phyloP scores from a whole-genome alignment of 768 basidiomycete species.

The Termitomyces sp. region DNA sequence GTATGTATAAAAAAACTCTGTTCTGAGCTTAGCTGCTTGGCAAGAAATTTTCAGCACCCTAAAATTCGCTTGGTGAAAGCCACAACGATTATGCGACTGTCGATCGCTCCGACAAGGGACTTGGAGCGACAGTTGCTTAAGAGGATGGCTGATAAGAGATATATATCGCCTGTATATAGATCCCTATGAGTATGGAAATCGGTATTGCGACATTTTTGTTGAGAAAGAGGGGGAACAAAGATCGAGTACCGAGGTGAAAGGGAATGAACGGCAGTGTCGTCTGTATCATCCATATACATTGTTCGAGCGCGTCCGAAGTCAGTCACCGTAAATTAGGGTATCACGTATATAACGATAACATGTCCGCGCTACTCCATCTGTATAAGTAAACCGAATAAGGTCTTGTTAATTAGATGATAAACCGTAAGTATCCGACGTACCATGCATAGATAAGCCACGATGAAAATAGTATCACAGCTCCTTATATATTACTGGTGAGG shows the following conservation, averaged over 20 bases:
- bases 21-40: no score
- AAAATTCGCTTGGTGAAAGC: not conserved
- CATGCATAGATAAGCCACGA: not conserved
- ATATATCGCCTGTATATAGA: not conserved
- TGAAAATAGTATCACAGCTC: conserved; percentile 18
- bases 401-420: not conserved
- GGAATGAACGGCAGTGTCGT: not conserved
- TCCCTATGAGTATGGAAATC: no score
- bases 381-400: not conserved
- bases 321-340: conserved; percentile 1
- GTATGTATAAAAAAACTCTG: not conserved
- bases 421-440: not conserved
- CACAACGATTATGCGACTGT: not conserved
- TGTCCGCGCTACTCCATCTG: not conserved
- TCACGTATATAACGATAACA: conserved; percentile 2
- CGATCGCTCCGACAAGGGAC: not conserved
- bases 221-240: not conserved
- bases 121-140: not conserved
- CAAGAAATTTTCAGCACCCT: not conserved
- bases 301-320: not conserved
- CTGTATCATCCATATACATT: not conserved
- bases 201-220: not conserved
- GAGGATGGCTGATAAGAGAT: not conserved
- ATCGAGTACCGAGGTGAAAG: not conserved
- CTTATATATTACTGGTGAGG: conserved; percentile 15